These are phyloP conservation scores for Pythium periplocum DNA, from an alignment of 352 stramenopile genomes.

Conservation along the genomic window DNA sequence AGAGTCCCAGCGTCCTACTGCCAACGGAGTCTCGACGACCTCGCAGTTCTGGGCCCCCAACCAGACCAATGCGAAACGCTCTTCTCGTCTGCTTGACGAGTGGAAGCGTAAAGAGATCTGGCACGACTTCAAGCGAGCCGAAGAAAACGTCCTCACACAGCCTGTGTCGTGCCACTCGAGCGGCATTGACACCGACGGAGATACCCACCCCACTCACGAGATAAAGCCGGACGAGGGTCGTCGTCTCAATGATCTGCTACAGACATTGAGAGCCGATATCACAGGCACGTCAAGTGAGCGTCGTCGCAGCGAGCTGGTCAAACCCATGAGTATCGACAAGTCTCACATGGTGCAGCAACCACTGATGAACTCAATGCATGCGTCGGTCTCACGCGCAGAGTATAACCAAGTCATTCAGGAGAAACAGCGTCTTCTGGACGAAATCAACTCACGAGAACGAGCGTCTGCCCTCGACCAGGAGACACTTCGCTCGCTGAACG, in stretches of 20 bases:
- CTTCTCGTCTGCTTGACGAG: conserved; percentile 55
- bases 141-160: conserved; percentile 33
- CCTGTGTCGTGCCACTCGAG: too few species aligned
- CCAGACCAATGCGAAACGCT: conserved; percentile 20
- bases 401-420: conserved; percentile 40
- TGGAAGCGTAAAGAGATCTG: conserved; percentile 73
- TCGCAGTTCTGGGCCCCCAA: conserved; percentile 38
- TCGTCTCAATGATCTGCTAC: too few species aligned
- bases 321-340: too few species aligned
- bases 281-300: too few species aligned
- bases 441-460: conserved; percentile 16
- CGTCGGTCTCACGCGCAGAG: conserved; percentile 17
- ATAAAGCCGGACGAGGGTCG: too few species aligned
- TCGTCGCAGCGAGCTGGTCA: too few species aligned
- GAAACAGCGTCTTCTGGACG: conserved; percentile 20
- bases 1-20: too few species aligned
- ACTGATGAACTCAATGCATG: not conserved
- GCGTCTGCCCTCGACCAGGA: conserved; percentile 29
- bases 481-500: conserved; percentile 25
- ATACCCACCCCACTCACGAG: too few species aligned
- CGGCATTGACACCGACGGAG: too few species aligned
- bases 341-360: too few species aligned
- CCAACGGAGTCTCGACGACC: conserved; percentile 11
- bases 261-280: too few species aligned
- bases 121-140: conserved; percentile 62